Evolutionary conservation across 352 stramenopile genomes (phyloP).

Genomic region (Phytophthora chlamydospora): DNA sequence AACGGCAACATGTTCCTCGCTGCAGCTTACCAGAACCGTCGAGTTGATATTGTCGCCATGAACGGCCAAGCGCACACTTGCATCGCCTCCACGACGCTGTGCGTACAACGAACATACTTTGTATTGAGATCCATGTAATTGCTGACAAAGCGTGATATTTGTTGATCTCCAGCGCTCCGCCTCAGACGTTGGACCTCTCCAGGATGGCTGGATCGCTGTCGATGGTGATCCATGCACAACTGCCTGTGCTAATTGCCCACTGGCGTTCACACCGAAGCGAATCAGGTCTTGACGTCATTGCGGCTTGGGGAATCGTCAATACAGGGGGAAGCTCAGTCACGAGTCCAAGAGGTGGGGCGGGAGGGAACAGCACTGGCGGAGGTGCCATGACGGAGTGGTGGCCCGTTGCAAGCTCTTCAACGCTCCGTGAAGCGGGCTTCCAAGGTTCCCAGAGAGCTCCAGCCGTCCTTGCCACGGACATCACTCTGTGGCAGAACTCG

Average conservation of each 20-base stretch:
- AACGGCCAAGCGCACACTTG: conserved; percentile 34
- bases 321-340: conserved; percentile 20
- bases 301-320: conserved; percentile 32
- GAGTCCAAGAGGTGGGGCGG: conserved; percentile 33
- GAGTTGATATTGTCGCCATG: conserved; percentile 61
- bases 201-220: conserved; percentile 53
- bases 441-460: background rate
- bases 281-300: conserved; percentile 27
- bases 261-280: conserved; percentile 43
- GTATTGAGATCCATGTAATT: no score
- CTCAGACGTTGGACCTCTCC: conserved; percentile 57
- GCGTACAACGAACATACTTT: conserved; percentile 4
- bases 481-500: conserved; percentile 35
- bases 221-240: conserved; percentile 48
- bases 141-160: background rate
- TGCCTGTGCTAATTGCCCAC: conserved; percentile 49
- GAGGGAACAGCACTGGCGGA: conserved; percentile 33
- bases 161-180: conserved; percentile 35
- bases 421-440: conserved; percentile 2
- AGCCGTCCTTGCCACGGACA: conserved; percentile 21
- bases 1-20: conserved; percentile 43
- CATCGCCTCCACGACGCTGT: conserved; percentile 35
- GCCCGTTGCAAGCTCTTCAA: conserved; percentile 23
- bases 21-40: conserved; percentile 60
- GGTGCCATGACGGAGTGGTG: conserved; percentile 34